Evolutionary conservation across 2,329 filamentous ascomycete species (phyloP).

Genomic region (Furcasterigmium sp.): DNA sequence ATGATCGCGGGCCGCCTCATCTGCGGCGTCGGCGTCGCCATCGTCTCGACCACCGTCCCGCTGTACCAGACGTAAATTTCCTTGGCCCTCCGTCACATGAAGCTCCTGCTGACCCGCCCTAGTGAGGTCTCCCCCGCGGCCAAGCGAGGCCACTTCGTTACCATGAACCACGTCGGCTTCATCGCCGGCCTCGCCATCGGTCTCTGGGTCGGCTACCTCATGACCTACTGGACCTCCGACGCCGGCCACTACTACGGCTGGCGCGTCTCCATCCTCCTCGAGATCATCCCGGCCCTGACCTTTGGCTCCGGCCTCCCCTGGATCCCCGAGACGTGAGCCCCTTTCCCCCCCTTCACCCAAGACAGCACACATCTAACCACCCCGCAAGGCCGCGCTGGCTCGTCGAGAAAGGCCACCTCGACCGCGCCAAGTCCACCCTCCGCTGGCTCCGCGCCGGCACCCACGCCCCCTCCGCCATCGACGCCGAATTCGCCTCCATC

Average conservation of each 20-base stretch:
- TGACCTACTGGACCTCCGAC: constrained; percentile 45
- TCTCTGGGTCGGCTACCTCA: constrained; percentile 52
- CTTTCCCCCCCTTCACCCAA: not conserved
- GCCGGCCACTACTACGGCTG: constrained; percentile 43
- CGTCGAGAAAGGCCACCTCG: constrained; percentile 40
- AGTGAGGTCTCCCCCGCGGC: constrained; percentile 51
- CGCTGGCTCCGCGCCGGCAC: constrained; percentile 43
- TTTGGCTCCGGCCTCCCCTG: constrained; percentile 47
- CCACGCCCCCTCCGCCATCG: constrained; percentile 27
- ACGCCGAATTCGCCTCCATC: constrained; percentile 41
- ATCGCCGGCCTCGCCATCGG: constrained; percentile 47
- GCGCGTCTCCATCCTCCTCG: constrained; percentile 46
- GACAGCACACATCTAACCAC: not conserved
- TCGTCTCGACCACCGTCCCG: constrained; percentile 52
- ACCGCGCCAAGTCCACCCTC: constrained; percentile 37
- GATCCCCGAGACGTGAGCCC: constrained; percentile 46
- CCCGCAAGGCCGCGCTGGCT: constrained; percentile 53
- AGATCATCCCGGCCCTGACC: constrained; percentile 43
- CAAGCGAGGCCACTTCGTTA: constrained; percentile 49
- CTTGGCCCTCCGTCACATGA: not conserved
- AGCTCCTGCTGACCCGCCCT: not conserved
- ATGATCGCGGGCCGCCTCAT: constrained; percentile 47
- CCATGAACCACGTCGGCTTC: constrained; percentile 55
- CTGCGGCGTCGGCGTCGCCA: constrained; percentile 46
- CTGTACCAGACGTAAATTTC: constrained; percentile 46